Evolutionary conservation across 495 filamentous ascomycete species (phyloP).

Genomic region (Penicillium soppii): DNA sequence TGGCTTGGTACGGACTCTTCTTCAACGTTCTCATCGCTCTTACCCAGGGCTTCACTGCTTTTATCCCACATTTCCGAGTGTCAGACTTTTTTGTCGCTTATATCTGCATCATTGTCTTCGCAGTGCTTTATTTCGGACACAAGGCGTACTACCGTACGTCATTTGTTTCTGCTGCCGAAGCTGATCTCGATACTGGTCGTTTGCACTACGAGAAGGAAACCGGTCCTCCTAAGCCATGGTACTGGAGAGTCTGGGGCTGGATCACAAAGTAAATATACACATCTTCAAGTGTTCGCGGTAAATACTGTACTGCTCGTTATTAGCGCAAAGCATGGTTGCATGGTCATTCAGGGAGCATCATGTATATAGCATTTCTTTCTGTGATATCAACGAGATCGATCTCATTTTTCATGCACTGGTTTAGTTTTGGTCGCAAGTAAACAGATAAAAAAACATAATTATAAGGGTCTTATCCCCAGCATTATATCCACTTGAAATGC

Average conservation of each 20-base stretch:
- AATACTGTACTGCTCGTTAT: not conserved
- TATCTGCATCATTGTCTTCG: conserved; percentile 53
- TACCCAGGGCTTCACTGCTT: conserved; percentile 63
- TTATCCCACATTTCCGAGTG: conserved; percentile 54
- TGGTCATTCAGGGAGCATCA: not conserved
- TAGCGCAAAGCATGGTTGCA: not conserved
- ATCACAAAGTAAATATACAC: conserved; percentile 16
- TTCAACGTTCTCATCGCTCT: conserved; percentile 60
- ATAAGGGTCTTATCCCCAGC: not conserved
- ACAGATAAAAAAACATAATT: not conserved
- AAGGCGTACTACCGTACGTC: conserved; percentile 41
- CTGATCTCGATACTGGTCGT: conserved; percentile 42
- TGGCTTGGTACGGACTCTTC: conserved; percentile 54
- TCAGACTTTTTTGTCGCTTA: conserved; percentile 55
- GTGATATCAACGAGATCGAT: not conserved
- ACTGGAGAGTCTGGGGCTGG: conserved; percentile 25
- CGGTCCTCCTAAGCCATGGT: conserved; percentile 27
- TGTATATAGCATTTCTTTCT: not conserved
- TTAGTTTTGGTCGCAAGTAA: not conserved
- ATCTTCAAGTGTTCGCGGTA: not conserved
- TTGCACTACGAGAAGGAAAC: conserved; percentile 31
- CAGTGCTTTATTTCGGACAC: conserved; percentile 49
- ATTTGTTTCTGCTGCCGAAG: conserved; percentile 33
- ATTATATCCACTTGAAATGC: conserved; percentile 18
- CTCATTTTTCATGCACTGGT: not conserved